Base-by-base conservation (phyloP, 371 early-diverging fungal species). In the Nosema muscidifuracis region DNA sequence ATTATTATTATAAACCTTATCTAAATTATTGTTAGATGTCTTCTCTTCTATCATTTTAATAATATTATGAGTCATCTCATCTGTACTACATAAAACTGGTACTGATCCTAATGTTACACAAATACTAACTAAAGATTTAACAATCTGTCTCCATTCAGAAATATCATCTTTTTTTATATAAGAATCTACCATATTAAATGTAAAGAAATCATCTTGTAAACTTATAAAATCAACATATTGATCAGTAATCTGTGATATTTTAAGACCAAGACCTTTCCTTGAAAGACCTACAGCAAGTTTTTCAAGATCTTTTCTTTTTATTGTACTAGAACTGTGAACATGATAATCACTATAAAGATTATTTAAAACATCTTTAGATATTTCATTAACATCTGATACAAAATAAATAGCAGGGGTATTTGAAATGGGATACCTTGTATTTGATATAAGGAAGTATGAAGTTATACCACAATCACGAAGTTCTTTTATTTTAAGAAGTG, bases 381-480 rank as follows among this genome's bases (percentile, higher is more conserved):
- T 87, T 40, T 83, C 82, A 51, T 86, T 84, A 74, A 93, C 86
- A 80, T 89, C 92, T 51, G 91, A 90, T 0, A 95, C 86, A 85
- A 97, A 94, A 83, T 97, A 97, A 43, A 99, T 85, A 0, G 97
- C 96, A 7, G 97, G 95, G 0, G 93, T 95, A 81, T 95, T 95
- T 0, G 89, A 86, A 50, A 95, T 89, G 10, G 90, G 82, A 58
- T 89, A 87, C 43, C 97, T 86, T 26, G 88, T 89, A 51, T 88
- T 86, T 40, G 86, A 85, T 42, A 95, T 58, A 9, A 77, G 65
- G 34, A 95, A 91, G 75, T 96, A 94, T 31, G 94, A 90, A 0
- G 97, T 97, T 31, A 99, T 88, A n/a, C 96, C 96, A 76, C 89
- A 86, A 69, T 95, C 94, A 67, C 97, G 89, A 67, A 99, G 87